phyloP scores from a whole-genome alignment of 441 rosid genomes.

The Populus hybrid region DNA sequence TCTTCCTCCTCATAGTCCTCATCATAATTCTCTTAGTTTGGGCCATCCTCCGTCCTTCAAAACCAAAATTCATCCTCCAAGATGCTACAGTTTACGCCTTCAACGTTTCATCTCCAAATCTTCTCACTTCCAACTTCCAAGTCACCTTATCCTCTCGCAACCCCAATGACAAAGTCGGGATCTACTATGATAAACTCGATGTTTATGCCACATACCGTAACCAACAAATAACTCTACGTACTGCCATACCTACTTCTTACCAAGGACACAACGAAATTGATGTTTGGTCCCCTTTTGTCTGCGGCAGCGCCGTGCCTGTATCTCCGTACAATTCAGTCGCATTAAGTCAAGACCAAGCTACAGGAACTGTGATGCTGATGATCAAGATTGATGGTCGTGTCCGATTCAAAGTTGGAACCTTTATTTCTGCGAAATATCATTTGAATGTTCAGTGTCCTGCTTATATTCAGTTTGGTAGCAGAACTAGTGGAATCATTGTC shows the following conservation, averaged over 20 bases:
- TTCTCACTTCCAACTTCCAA: constrained; percentile 72
- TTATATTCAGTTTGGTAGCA: constrained; percentile 38
- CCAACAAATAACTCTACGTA: constrained; percentile 77
- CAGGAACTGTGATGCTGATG: constrained; percentile 35
- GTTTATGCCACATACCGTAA: constrained; percentile 60
- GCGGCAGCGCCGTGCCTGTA: constrained; percentile 61
- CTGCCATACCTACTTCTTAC: constrained; percentile 51
- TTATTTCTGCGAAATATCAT: constrained; percentile 55
- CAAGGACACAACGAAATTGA: constrained; percentile 72
- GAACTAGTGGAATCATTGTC: constrained; percentile 33
- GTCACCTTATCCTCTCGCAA: constrained; percentile 72
- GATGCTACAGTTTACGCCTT: constrained; percentile 85
- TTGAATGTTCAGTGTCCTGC: constrained; percentile 60
- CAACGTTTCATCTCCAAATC: constrained; percentile 63
- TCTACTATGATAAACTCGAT: constrained; percentile 82
- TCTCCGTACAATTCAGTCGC: constrained; percentile 57
- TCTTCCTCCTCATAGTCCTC: constrained; percentile 45
- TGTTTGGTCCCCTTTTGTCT: constrained; percentile 79
- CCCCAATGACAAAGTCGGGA: constrained; percentile 69
- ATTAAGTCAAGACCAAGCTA: constrained; percentile 40
- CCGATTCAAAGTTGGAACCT: constrained; percentile 72
- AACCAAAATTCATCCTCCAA: constrained; percentile 78
- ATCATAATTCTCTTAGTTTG: constrained; percentile 57
- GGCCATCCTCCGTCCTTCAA: constrained; percentile 71
- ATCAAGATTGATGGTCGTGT: constrained; percentile 76